Evolutionary conservation across 192 early-diverging fungal genomes (phyloP).

Genomic region (Phycomyces nitens): DNA sequence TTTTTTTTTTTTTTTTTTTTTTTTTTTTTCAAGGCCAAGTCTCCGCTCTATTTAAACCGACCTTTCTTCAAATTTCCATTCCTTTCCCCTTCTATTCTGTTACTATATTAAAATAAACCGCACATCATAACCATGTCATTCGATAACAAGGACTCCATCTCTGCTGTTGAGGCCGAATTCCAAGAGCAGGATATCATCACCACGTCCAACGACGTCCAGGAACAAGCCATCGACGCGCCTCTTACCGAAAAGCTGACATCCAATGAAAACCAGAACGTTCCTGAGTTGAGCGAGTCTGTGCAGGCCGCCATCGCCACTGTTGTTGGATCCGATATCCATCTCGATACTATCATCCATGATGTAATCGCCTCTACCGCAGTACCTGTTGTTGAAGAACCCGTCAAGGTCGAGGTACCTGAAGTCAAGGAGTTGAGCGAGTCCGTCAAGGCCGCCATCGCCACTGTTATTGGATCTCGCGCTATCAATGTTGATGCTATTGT

Average conservation of each 20-base stretch:
- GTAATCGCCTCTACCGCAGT: background rate
- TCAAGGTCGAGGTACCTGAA: background rate
- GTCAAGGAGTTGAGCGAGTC: slow-evolving; percentile 4
- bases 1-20: background rate
- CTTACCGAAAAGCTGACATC: background rate
- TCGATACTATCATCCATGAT: background rate
- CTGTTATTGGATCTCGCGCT: slow-evolving; percentile 2
- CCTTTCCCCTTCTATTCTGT: background rate
- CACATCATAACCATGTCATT: background rate
- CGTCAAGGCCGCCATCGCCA: slow-evolving; percentile 13
- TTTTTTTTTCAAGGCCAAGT: background rate
- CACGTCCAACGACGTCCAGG: background rate
- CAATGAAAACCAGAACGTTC: background rate
- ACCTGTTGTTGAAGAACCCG: background rate
- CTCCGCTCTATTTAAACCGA: background rate
- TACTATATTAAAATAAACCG: background rate
- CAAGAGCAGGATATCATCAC: background rate
- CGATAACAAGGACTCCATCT: background rate
- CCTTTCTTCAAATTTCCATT: background rate
- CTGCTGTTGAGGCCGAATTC: too few species aligned
- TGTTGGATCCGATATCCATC: background rate
- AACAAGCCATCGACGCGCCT: background rate
- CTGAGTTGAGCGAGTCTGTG: slow-evolving; percentile 7
- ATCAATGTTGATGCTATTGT: slow-evolving; percentile 8
- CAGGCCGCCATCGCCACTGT: slow-evolving; percentile 13